Evolutionary conservation across 495 filamentous ascomycete species (phyloP), one percentile per base, ranked within the genome.

Genomic region (Aspergillus diversus): DNA sequence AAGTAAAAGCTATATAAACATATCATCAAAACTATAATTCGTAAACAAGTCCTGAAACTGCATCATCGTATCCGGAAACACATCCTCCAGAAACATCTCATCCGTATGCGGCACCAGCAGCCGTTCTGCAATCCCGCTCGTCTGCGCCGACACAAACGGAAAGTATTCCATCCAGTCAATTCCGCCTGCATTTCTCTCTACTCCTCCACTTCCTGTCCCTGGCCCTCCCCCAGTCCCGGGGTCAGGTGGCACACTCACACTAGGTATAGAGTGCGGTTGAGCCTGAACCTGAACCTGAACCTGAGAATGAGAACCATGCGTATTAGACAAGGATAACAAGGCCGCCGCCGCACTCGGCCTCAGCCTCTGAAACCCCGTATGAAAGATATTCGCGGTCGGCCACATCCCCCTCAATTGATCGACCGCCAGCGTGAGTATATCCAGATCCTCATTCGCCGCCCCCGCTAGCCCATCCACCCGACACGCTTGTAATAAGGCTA

Each of bases 341-440:
- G 57, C 57, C n/a, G 43, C 57, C 31, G 51, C 49, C 37, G 68
- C 50, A 33, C 34, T 66, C 2, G 64, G 52, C 31, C 71, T 55
- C 8, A 77, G 49, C 6, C 74, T 68, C 21, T 69, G 67, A 57
- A 77, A 75, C 0, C 71, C 74, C 5, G 64, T 64, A 12, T 71
- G 59, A n/a, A 75, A 69, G 32, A 77, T 69, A 17, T 71, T 68
- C 5, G 74, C 74, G 0, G 69, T 71, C 17, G 73, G 72, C 74
- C 74, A 77, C 74, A 75, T 75, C 0, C 58, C 39, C 47, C 64
- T 51, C 32, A 77, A 59, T 50, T 77, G 67, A 13, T 69, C 61
- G 0, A 77, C 63, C 9, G 70, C 69, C 3, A 65, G 53, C 0
- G 68, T 68, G 6, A 77, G 53, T 5, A 75, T 70, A 27, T 74